phyloP scores from a whole-genome alignment of 345 rosid species.

The Theobroma cacao region DNA sequence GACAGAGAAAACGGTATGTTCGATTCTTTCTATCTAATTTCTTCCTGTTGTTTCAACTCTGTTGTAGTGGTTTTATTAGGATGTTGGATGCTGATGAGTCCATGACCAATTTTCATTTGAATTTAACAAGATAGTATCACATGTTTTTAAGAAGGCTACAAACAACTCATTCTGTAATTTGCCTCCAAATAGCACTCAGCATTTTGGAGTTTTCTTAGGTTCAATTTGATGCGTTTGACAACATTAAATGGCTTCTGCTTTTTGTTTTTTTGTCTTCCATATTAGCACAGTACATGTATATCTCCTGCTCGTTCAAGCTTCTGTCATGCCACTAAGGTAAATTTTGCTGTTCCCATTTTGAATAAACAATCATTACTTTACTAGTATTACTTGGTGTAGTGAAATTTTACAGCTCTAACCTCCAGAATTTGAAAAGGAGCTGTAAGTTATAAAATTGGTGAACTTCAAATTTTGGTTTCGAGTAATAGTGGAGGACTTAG shows the following conservation, averaged over 20 bases:
- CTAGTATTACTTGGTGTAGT: no score
- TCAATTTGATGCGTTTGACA: not conserved
- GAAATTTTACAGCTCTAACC: not conserved
- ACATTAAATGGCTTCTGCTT: not conserved
- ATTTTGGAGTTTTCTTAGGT: not conserved
- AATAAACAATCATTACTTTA: not conserved
- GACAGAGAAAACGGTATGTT: no score
- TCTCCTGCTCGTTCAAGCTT: not conserved
- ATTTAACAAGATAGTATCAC: not conserved
- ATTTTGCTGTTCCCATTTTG: not conserved
- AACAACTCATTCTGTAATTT: not conserved
- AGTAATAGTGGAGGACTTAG: not conserved
- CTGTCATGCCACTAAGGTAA: not conserved
- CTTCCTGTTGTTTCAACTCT: not conserved
- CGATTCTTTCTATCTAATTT: no score
- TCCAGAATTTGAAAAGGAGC: not conserved
- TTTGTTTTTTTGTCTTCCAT: no score
- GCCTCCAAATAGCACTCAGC: not conserved
- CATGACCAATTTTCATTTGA: not conserved
- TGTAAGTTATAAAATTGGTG: not conserved
- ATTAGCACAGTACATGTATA: not conserved
- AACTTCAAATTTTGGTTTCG: not conserved
- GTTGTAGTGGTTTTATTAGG: not conserved
- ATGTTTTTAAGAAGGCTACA: not conserved
- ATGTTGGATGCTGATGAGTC: not conserved